A percentile compares a stretch with the other conserved stretches of the same genome.
phyloP scores from a whole-genome alignment of 441 rosid genomes.

The Erodium texanum region DNA sequence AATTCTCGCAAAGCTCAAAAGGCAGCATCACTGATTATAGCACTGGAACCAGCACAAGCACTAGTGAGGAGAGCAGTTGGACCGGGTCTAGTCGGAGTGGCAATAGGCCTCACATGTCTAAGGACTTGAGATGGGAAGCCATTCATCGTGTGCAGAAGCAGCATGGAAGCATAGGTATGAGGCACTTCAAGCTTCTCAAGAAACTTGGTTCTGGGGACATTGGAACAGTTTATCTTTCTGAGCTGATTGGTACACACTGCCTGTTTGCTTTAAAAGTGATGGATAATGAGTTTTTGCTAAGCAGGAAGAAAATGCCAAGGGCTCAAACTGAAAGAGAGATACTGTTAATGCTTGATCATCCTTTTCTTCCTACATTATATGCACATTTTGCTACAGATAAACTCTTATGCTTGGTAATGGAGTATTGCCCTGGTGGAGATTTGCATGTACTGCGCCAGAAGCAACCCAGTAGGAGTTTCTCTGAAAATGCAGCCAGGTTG shows the following conservation, averaged over 20 bases:
- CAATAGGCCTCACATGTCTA: conserved; percentile 72
- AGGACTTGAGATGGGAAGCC: conserved; percentile 69
- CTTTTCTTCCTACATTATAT: conserved; percentile 72
- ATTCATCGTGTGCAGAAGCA: conserved; percentile 44
- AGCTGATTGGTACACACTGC: conserved; percentile 48
- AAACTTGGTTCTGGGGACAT: conserved; percentile 78
- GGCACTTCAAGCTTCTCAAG: conserved; percentile 59
- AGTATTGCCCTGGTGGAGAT: conserved; percentile 83
- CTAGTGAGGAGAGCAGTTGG: conserved; percentile 48
- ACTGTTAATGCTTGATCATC: conserved; percentile 76
- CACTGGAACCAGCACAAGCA: conserved; percentile 51
- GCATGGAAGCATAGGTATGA: conserved; percentile 50
- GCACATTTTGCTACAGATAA: conserved; percentile 56
- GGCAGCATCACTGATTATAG: conserved; percentile 74
- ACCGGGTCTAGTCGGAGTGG: conserved; percentile 48
- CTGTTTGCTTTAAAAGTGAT: conserved; percentile 70
- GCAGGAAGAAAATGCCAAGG: conserved; percentile 60
- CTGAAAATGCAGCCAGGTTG: conserved; percentile 68
- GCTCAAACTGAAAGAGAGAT: conserved; percentile 77
- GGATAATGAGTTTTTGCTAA: conserved; percentile 59
- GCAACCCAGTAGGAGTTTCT: conserved; percentile 54
- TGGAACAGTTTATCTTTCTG: conserved; percentile 68
- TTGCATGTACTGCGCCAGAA: conserved; percentile 68
- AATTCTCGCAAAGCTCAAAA: conserved; percentile 77
- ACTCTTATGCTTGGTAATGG: conserved; percentile 71